These are phyloP conservation scores for Fusarium tanahbumbuense DNA, from an alignment of 2,329 filamentous ascomycete species.

Conservation along the genomic window DNA sequence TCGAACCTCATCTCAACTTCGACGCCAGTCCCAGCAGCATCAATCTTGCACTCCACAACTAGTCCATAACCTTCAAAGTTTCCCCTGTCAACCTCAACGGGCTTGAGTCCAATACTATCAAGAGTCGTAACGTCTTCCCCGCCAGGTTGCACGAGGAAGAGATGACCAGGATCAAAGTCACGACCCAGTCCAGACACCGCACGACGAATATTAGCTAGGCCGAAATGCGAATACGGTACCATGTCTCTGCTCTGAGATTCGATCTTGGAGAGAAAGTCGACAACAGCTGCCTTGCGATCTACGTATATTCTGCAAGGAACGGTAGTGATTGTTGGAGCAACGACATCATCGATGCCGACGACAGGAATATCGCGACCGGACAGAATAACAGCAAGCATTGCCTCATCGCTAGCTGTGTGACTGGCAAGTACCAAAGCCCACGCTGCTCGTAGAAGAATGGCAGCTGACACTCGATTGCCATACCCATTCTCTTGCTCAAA, in stretches of 20 bases:
- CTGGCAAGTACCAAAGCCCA: neutral
- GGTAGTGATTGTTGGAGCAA: neutral
- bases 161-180: slow-evolving; percentile 5
- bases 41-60: too few species aligned
- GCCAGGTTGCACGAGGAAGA: slow-evolving; percentile 1
- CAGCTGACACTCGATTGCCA: too few species aligned
- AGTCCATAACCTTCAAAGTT: too few species aligned
- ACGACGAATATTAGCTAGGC: neutral
- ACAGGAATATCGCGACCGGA: neutral
- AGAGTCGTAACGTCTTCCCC: neutral
- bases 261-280: neutral
- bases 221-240: slow-evolving; percentile 1
- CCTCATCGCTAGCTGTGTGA: neutral
- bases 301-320: neutral
- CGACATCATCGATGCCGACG: neutral
- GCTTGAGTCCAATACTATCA: neutral
- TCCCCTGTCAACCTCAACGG: neutral
- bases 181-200: neutral
- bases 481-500: too few species aligned
- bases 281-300: too few species aligned
- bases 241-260: neutral
- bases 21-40: neutral
- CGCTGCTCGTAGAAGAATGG: neutral
- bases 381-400: neutral
- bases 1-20: slow-evolving; percentile 4